phyloP scores from a whole-genome alignment of 768 basidiomycete species.

The Russula virescens region DNA sequence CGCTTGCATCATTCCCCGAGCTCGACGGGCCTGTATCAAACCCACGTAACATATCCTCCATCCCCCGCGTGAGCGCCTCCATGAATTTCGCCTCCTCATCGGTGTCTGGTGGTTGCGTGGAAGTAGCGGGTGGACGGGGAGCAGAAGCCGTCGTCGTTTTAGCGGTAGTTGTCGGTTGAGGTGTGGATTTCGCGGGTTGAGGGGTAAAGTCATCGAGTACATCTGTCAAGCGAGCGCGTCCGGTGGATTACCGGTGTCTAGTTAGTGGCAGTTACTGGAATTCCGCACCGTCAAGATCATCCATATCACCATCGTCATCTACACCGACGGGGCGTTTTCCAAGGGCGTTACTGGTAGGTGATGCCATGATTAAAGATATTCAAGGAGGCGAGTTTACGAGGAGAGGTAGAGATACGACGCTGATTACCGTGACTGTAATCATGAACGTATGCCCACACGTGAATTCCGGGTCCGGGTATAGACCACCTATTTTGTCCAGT shows the following conservation, averaged over 20 bases:
- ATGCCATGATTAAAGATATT: conserved; percentile 5
- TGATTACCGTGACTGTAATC: too few relatives aligned
- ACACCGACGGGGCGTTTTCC: conserved; percentile 10
- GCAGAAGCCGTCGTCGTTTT: conserved; percentile 20
- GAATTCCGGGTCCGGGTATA: conserved; percentile 1
- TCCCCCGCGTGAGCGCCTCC: conserved; percentile 37
- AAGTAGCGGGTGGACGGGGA: conserved; percentile 19
- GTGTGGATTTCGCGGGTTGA: conserved; percentile 21
- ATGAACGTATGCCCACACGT: conserved; percentile 11
- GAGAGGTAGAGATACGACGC: not conserved
- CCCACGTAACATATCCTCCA: conserved; percentile 42
- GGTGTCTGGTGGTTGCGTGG: conserved; percentile 19
- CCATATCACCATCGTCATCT: conserved; percentile 49
- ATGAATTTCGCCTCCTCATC: conserved; percentile 33
- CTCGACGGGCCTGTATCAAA: conserved; percentile 27
- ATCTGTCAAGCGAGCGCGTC: conserved; percentile 32
- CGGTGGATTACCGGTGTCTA: not conserved
- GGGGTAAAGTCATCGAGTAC: conserved; percentile 43
- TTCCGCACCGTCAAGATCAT: conserved; percentile 59
- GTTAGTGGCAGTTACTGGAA: not conserved
- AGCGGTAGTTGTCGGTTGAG: conserved; percentile 22
- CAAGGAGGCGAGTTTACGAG: not conserved
- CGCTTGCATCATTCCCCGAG: conserved; percentile 10
- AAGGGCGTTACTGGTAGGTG: not conserved
- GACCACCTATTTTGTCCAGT: not conserved